phyloP scores from a whole-genome alignment of 371 early-diverging fungal genomes.

The Sporodiniella umbellata region DNA sequence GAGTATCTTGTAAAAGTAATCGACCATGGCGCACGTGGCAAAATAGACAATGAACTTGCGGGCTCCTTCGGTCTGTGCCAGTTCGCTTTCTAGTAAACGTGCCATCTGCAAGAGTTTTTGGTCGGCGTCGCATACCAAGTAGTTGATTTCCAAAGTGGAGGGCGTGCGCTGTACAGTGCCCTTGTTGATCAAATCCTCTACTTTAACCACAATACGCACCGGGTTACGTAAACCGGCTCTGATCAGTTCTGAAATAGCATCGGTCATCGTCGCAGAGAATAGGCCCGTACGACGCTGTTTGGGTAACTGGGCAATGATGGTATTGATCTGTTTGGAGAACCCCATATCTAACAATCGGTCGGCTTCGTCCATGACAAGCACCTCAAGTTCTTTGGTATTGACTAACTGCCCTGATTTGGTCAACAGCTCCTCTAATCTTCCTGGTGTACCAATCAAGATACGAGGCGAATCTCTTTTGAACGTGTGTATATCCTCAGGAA shows the following conservation, averaged over 20 bases:
- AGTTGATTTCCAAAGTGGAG: slow-evolving; percentile 69
- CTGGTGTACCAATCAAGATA: slow-evolving; percentile 96
- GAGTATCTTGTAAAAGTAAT: slow-evolving; percentile 81
- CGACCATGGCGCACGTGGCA: slow-evolving; percentile 91
- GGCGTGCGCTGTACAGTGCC: slow-evolving; percentile 67
- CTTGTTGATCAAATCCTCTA: slow-evolving; percentile 57
- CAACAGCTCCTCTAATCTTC: slow-evolving; percentile 89
- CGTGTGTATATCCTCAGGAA: slow-evolving; percentile 61
- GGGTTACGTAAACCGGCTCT: slow-evolving; percentile 92
- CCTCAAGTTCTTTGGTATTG: slow-evolving; percentile 81
- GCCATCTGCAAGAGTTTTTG: slow-evolving; percentile 81
- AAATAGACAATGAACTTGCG: slow-evolving; percentile 94
- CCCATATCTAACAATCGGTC: slow-evolving; percentile 95
- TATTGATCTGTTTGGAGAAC: slow-evolving; percentile 76
- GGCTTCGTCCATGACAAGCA: slow-evolving; percentile 92
- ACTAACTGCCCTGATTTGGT: slow-evolving; percentile 50
- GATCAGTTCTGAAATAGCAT: slow-evolving; percentile 82
- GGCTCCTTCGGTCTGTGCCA: slow-evolving; percentile 30
- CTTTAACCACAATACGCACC: slow-evolving; percentile 82
- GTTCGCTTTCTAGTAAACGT: slow-evolving; percentile 43
- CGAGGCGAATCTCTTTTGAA: slow-evolving; percentile 66
- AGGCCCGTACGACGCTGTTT: slow-evolving; percentile 96
- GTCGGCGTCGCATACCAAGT: slow-evolving; percentile 71
- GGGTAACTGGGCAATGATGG: slow-evolving; percentile 80
- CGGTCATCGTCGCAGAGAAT: slow-evolving; percentile 98